phyloP scores from a whole-genome alignment of 2,329 filamentous ascomycete species.

The Xylariaceae sp. region DNA sequence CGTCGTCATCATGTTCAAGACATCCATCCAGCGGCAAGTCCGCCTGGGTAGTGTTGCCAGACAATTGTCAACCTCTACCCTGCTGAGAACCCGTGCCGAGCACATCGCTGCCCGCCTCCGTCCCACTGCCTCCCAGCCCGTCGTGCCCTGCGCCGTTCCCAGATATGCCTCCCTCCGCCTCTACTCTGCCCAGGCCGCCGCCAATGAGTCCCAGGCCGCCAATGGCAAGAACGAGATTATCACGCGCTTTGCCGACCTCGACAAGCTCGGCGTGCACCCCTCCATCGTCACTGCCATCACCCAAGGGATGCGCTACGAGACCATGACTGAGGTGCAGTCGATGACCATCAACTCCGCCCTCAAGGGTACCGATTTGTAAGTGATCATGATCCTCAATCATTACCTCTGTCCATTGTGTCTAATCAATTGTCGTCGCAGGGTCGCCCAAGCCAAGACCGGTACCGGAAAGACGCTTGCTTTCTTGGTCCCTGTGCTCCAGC shows the following conservation, averaged over 20 bases:
- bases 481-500: slow-evolving; percentile 77
- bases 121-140: slow-evolving; percentile 3
- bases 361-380: slow-evolving; percentile 76
- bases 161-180: slow-evolving; percentile 21
- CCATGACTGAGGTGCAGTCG: slow-evolving; percentile 89
- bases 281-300: slow-evolving; percentile 65
- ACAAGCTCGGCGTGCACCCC: slow-evolving; percentile 50
- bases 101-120: slow-evolving; percentile 14
- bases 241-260: slow-evolving; percentile 43
- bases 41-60: slow-evolving; percentile 27
- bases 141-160: slow-evolving; percentile 10
- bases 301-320: slow-evolving; percentile 65
- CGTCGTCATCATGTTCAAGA: slow-evolving; percentile 26
- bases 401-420: slow-evolving; percentile 22
- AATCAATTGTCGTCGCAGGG: slow-evolving; percentile 39
- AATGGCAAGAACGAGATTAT: slow-evolving; percentile 26
- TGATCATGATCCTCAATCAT: slow-evolving; percentile 14
- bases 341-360: slow-evolving; percentile 77
- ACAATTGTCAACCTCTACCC: slow-evolving; percentile 24
- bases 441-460: slow-evolving; percentile 94
- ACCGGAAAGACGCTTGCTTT: slow-evolving; percentile 97
- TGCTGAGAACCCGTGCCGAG: slow-evolving; percentile 19
- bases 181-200: slow-evolving; percentile 24
- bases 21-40: slow-evolving; percentile 30
- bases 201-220: slow-evolving; percentile 12